phyloP scores from a whole-genome alignment of 2,329 filamentous ascomycete species.

The Talaromyces atroroseus region DNA sequence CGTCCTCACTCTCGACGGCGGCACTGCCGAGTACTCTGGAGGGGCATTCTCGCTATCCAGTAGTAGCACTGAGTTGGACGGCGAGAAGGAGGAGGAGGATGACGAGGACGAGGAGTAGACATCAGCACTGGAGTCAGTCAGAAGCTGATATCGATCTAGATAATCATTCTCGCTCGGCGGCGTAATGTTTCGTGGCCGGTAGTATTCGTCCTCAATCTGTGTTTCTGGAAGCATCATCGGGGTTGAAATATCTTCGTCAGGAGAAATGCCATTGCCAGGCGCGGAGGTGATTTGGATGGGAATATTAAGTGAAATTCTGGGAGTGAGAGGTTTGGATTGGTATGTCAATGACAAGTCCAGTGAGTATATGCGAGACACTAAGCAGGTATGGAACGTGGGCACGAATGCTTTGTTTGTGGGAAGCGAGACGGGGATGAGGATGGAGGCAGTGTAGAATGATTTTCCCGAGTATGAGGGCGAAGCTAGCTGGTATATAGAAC shows the following conservation, averaged over 20 bases:
- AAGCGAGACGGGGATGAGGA: slow-evolving; percentile 59
- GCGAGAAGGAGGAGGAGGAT: not conserved
- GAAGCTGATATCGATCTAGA: not conserved
- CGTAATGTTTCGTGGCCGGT: slow-evolving; percentile 23
- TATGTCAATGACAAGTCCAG: slow-evolving; percentile 56
- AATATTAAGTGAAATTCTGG: slow-evolving; percentile 36
- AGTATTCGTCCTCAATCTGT: slow-evolving; percentile 26
- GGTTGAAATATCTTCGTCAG: slow-evolving; percentile 12
- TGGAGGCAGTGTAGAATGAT: slow-evolving; percentile 55
- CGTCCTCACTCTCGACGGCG: not conserved
- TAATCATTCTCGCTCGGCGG: slow-evolving; percentile 11
- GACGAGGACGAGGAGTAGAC: not conserved
- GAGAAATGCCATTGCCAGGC: slow-evolving; percentile 11
- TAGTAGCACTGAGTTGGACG: not conserved
- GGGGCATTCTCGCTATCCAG: not conserved
- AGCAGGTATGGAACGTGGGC: slow-evolving; percentile 65
- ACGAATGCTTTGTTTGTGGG: slow-evolving; percentile 61
- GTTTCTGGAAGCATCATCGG: slow-evolving; percentile 20
- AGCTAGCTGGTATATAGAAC: slow-evolving; percentile 19
- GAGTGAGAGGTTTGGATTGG: slow-evolving; percentile 41
- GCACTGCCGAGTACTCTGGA: slow-evolving; percentile 3
- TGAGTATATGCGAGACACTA: slow-evolving; percentile 58
- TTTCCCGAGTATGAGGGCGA: slow-evolving; percentile 37
- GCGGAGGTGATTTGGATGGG: slow-evolving; percentile 39
- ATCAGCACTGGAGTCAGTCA: not conserved